These are phyloP conservation scores for Pichia sp. DNA, from an alignment of 1,139 yeast genomes.

Conservation along the genomic window DNA sequence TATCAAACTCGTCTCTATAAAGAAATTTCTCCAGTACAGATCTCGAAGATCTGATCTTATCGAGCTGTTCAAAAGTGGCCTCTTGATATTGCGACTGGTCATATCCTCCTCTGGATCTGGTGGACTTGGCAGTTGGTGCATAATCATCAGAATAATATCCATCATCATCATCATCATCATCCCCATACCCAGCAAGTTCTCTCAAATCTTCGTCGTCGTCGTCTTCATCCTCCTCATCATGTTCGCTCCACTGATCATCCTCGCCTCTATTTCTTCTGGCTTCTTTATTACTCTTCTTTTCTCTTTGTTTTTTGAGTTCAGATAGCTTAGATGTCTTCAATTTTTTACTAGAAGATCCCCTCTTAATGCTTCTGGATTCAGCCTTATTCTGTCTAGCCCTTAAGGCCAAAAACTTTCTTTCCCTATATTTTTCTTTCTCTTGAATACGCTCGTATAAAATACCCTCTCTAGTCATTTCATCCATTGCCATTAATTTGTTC, in stretches of 20 bases:
- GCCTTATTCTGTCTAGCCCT: conserved; percentile 45
- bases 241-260: conserved; percentile 27
- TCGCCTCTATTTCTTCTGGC: conserved; percentile 25
- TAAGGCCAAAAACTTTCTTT: conserved; percentile 71
- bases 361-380: conserved; percentile 27
- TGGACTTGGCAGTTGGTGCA: conserved; percentile 26
- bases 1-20: conserved; percentile 75
- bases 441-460: conserved; percentile 87
- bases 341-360: conserved; percentile 32
- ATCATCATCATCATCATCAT: conserved; percentile 21
- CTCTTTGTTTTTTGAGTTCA: conserved; percentile 82
- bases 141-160: conserved; percentile 27
- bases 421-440: conserved; percentile 81
- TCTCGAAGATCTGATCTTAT: conserved; percentile 65
- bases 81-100: conserved; percentile 27
- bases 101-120: conserved; percentile 21
- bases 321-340: conserved; percentile 50
- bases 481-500: conserved; percentile 58
- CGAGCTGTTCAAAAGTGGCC: conserved; percentile 48
- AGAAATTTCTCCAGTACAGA: conserved; percentile 65
- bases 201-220: conserved; percentile 29
- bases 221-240: conserved; percentile 41
- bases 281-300: conserved; percentile 41
- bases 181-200: conserved; percentile 27
- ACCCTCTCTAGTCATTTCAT: conserved; percentile 88